A percentile compares a stretch with the other conserved stretches of the same genome.
These are phyloP conservation scores for Curvularia sp. DNA, from an alignment of 2,329 filamentous ascomycete genomes.

Conservation along the genomic window DNA sequence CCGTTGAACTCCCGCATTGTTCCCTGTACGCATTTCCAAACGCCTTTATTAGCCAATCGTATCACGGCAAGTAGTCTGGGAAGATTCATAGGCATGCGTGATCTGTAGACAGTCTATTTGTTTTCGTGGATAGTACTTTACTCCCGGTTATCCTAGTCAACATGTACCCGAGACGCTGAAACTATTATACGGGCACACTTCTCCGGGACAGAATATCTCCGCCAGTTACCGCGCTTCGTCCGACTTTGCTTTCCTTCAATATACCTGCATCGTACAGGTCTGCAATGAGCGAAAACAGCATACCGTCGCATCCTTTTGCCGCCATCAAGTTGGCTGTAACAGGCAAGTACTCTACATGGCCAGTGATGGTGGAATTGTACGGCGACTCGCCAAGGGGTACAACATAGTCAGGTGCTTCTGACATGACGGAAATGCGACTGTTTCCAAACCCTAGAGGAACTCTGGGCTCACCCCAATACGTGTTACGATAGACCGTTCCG, in stretches of 20 bases:
- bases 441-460: conserved; percentile 58
- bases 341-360: conserved; percentile 60
- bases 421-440: conserved; percentile 57
- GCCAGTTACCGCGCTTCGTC: conserved; percentile 51
- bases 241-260: conserved; percentile 55
- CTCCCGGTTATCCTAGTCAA: background rate
- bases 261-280: conserved; percentile 60
- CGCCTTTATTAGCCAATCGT: background rate
- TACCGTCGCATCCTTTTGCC: conserved; percentile 66
- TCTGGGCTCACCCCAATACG: conserved; percentile 52
- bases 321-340: conserved; percentile 66
- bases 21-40: background rate
- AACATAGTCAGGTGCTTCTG: conserved; percentile 58
- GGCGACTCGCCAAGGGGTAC: conserved; percentile 54
- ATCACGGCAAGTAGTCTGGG: background rate
- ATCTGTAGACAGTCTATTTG: background rate
- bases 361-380: conserved; percentile 58
- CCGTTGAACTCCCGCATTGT: background rate
- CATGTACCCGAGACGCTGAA: too few species aligned
- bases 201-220: conserved; percentile 51
- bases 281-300: conserved; percentile 62
- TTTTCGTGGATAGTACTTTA: background rate
- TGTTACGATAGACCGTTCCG: conserved; percentile 55
- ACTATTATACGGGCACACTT: conserved; percentile 1
- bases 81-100: background rate